Evolutionary conservation across 2,329 filamentous ascomycete species (phyloP).

Genomic region (Bipolaris zeicola): DNA sequence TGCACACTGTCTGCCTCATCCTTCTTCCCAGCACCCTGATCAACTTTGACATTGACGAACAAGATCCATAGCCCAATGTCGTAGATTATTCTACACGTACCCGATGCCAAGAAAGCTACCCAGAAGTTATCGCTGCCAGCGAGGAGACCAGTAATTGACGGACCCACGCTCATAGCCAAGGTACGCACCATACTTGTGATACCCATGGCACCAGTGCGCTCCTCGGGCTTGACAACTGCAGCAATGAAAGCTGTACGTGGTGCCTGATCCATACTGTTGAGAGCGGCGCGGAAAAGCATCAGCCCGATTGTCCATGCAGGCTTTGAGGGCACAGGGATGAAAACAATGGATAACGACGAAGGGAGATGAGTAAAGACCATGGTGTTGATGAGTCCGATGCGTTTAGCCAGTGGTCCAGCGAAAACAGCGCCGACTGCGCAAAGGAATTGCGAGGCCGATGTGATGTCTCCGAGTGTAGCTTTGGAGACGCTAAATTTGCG

Average conservation of each 20-base stretch:
- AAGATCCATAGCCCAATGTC: constrained; percentile 48
- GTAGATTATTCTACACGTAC: constrained; percentile 44
- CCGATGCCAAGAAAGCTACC: constrained; percentile 47
- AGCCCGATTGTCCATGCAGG: constrained; percentile 61
- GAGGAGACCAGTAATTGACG: constrained; percentile 45
- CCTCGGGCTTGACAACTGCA: constrained; percentile 67
- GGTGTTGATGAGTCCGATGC: constrained; percentile 67
- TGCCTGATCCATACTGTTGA: constrained; percentile 74
- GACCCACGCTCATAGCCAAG: constrained; percentile 59
- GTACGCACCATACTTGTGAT: constrained; percentile 68
- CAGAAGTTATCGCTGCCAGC: constrained; percentile 45
- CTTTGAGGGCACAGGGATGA: constrained; percentile 61
- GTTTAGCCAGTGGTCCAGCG: constrained; percentile 62
- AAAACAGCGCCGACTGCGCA: constrained; percentile 61
- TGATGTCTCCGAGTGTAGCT: constrained; percentile 66
- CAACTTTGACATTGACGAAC: constrained; percentile 46
- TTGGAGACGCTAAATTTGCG: constrained; percentile 49
- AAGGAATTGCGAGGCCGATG: constrained; percentile 53
- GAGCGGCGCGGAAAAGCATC: constrained; percentile 63
- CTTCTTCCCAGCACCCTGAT: constrained; percentile 22
- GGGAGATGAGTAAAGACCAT: constrained; percentile 59
- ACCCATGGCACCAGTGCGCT: constrained; percentile 73
- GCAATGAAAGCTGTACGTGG: constrained; percentile 70
- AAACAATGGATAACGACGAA: constrained; percentile 61
- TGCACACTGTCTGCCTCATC: constrained; percentile 31